Evolutionary conservation across 2,329 filamentous ascomycete species (phyloP).

Genomic region (Cladobotryum protrusum): DNA sequence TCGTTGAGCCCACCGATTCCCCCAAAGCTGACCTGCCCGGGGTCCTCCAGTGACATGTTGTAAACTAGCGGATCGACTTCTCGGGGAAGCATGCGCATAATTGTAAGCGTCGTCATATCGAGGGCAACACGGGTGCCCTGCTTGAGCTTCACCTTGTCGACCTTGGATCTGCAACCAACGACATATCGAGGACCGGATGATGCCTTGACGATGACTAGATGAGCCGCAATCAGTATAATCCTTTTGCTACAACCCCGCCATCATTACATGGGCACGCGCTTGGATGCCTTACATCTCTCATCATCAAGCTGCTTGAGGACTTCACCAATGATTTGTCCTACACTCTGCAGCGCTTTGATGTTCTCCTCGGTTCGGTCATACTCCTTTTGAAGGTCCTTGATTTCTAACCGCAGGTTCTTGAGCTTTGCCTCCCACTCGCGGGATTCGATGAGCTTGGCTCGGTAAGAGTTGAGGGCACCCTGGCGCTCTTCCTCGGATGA

Average conservation of each 20-base stretch:
- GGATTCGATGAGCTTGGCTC: conserved; percentile 80
- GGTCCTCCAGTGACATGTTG: conserved; percentile 99
- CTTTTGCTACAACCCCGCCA: neutral
- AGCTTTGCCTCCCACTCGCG: conserved; percentile 98
- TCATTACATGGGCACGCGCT: neutral
- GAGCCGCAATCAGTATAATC: conserved; percentile 7
- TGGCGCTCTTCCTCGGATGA: conserved; percentile 54
- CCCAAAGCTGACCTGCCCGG: conserved; percentile 93
- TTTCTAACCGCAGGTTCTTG: conserved; percentile 87
- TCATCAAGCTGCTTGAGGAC: conserved; percentile 98
- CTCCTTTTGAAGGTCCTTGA: conserved; percentile 90
- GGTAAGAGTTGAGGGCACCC: conserved; percentile 71
- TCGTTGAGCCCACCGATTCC: conserved; percentile 97
- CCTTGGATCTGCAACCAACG: conserved; percentile 95
- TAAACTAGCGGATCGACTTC: conserved; percentile 98
- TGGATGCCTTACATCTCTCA: conserved; percentile 74
- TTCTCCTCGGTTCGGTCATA: conserved; percentile 98
- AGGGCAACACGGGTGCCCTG: conserved; percentile 96
- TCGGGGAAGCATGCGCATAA: conserved; percentile 98
- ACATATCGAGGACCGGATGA: conserved; percentile 97
- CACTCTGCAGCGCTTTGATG: conserved; percentile 98
- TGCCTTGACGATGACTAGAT: conserved; percentile 90
- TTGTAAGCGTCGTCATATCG: conserved; percentile 98
- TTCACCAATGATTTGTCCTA: conserved; percentile 98
- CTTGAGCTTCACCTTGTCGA: conserved; percentile 95